Conservation (phyloP, 169 alveolate species). For the Plasmodium fragile region DNA sequence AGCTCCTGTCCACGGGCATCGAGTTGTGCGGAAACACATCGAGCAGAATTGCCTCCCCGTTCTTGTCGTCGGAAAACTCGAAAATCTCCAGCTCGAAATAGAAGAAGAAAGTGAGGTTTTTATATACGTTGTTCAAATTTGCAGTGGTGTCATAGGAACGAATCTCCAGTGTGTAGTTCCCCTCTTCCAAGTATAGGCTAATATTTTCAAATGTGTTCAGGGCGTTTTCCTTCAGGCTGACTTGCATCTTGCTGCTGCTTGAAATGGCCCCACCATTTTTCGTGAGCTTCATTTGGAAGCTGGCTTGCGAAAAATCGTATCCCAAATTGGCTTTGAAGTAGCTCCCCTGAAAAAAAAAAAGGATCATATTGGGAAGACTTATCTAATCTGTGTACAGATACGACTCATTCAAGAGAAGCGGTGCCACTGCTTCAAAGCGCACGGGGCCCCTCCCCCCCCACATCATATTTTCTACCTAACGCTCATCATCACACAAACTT, state of each 20-base stretch:
- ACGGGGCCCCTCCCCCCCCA: not conserved
- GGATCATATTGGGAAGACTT: not conserved
- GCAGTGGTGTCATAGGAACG: not conserved
- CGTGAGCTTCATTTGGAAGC: slow-evolving; percentile 17
- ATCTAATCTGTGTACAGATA: not conserved
- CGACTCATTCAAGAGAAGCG: not conserved
- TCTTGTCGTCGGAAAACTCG: slow-evolving; percentile 32
- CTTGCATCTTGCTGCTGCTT: slow-evolving; percentile 22
- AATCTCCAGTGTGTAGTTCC: slow-evolving; percentile 33
- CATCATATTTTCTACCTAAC: not conserved
- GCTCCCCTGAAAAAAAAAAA: slow-evolving; percentile 36
- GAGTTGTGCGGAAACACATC: slow-evolving; percentile 62
- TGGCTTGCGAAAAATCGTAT: slow-evolving; percentile 14
- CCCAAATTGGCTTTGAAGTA: slow-evolving; percentile 40
- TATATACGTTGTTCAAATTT: slow-evolving; percentile 5
- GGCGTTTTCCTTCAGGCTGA: slow-evolving; percentile 4
- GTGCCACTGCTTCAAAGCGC: not conserved
- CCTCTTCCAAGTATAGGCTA: slow-evolving; percentile 50
- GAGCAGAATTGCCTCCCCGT: not conserved
- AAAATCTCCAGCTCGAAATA: slow-evolving; percentile 33
- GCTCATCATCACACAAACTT: not conserved
- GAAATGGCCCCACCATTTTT: slow-evolving; percentile 9
- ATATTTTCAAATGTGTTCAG: slow-evolving; percentile 53
- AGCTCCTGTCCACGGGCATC: slow-evolving; percentile 2
- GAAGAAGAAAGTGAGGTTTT: slow-evolving; percentile 19